Evolutionary conservation across 352 stramenopile species (phyloP).

Genomic region (Pythium dissimile): DNA sequence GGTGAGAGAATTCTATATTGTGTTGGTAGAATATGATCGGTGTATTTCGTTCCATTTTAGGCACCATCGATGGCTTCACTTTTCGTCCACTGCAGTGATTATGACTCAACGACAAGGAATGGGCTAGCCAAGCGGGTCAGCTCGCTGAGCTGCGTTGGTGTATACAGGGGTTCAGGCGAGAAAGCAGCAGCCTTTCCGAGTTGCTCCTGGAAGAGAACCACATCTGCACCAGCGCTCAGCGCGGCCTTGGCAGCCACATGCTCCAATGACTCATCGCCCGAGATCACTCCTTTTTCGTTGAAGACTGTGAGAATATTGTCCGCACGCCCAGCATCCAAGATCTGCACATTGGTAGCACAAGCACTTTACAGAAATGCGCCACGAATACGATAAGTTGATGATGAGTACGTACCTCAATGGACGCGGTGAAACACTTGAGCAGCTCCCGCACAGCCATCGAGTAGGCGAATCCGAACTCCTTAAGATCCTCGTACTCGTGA

Average conservation of each 20-base stretch:
- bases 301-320: conserved; percentile 36
- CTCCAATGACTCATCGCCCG: conserved; percentile 29
- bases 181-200: conserved; percentile 27
- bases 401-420: conserved; percentile 51
- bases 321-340: conserved; percentile 46
- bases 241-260: conserved; percentile 49
- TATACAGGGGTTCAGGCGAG: conserved; percentile 38
- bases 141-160: conserved; percentile 35
- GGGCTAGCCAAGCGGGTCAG: conserved; percentile 26
- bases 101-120: conserved; percentile 40
- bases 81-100: too few species aligned
- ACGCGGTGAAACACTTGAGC: conserved; percentile 78
- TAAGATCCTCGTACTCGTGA: conserved; percentile 51
- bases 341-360: too few species aligned
- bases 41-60: too few species aligned
- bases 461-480: conserved; percentile 79
- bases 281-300: conserved; percentile 28
- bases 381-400: too few species aligned
- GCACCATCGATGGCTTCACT: too few species aligned
- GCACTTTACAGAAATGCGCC: too few species aligned
- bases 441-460: conserved; percentile 73
- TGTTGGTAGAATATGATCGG: not conserved
- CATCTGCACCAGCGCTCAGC: conserved; percentile 53
- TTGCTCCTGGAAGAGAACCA: conserved; percentile 63
- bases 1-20: not conserved